Conservation (phyloP, 2,329 filamentous ascomycete genomes). For the Phyllosticta citriasiana region DNA sequence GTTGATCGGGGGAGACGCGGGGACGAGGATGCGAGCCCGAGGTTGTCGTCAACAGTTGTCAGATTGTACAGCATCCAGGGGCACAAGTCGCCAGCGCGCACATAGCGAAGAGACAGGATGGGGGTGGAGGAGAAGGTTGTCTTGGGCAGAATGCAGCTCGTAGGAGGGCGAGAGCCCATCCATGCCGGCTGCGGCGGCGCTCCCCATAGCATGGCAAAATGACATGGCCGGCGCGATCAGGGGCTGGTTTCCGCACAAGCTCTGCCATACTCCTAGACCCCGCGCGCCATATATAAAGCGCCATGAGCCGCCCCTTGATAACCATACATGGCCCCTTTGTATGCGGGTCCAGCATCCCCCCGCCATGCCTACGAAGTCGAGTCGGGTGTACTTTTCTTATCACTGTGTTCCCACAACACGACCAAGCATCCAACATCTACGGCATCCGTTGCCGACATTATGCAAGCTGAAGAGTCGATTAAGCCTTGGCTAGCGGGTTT, state of each 20-base stretch:
- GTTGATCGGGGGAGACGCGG: conserved; percentile 6
- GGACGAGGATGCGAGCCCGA: conserved; percentile 5
- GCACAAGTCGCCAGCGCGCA: conserved; percentile 8
- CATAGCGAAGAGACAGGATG: not conserved
- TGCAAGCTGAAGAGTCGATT: not conserved
- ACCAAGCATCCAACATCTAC: not conserved
- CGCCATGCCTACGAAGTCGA: not conserved
- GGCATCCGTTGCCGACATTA: not conserved
- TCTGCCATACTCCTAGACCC: not conserved
- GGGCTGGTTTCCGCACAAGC: not conserved
- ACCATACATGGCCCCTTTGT: not conserved
- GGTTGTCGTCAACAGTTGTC: conserved; percentile 8
- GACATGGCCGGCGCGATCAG: conserved; percentile 7
- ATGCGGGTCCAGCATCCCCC: not conserved
- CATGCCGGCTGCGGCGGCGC: not conserved
- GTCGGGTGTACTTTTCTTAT: not conserved
- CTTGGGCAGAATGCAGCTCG: conserved; percentile 2
- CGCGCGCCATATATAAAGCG: not conserved
- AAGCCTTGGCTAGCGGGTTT: not conserved
- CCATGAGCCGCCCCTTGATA: not conserved
- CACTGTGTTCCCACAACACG: not conserved
- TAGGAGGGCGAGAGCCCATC: not conserved
- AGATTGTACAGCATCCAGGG: conserved; percentile 6
- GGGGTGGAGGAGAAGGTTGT: not conserved
- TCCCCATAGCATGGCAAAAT: conserved; percentile 4